These are phyloP conservation scores for Xerocomellus intermedius DNA, from an alignment of 768 basidiomycete genomes.

Conservation along the genomic window DNA sequence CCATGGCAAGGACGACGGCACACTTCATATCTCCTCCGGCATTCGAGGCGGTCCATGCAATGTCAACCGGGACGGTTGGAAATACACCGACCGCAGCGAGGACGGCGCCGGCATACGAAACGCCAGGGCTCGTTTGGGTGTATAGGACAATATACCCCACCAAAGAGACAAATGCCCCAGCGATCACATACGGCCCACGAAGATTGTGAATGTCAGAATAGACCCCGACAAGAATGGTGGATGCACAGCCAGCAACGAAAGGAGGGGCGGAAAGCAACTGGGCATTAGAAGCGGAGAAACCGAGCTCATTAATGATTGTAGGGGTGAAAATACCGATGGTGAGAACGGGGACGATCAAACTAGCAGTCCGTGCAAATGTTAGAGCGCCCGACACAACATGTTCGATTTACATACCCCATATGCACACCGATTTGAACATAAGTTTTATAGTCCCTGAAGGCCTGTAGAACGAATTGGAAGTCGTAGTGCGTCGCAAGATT, in stretches of 20 bases:
- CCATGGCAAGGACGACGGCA: too few species aligned
- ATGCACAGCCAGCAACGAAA: too few species aligned
- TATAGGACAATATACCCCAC: slow-evolving; percentile 53
- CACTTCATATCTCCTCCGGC: too few species aligned
- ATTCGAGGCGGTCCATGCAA: too few species aligned
- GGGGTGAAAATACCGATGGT: too few species aligned
- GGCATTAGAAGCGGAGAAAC: too few species aligned
- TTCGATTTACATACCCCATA: slow-evolving; percentile 34
- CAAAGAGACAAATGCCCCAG: slow-evolving; percentile 40
- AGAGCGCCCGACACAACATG: neutral
- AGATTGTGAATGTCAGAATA: slow-evolving; percentile 41
- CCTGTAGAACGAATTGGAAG: slow-evolving; percentile 47
- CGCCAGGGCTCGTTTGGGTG: slow-evolving; percentile 20
- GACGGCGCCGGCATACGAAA: too few species aligned
- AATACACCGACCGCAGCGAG: too few species aligned
- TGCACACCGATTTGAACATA: slow-evolving; percentile 37
- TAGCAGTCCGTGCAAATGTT: slow-evolving; percentile 16
- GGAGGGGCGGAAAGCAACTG: too few species aligned
- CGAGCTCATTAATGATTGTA: too few species aligned
- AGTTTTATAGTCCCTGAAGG: slow-evolving; percentile 46
- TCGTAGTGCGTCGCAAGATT: slow-evolving; percentile 46
- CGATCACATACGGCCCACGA: slow-evolving; percentile 53
- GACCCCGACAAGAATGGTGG: too few species aligned
- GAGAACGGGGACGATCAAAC: slow-evolving; percentile 46
- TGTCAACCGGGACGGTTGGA: too few species aligned